Percentiles rank a stretch among this genome's conserved stretches.
Evolutionary conservation across 805 yeast species (phyloP).

Genomic region (Starmerella roubikii): DNA sequence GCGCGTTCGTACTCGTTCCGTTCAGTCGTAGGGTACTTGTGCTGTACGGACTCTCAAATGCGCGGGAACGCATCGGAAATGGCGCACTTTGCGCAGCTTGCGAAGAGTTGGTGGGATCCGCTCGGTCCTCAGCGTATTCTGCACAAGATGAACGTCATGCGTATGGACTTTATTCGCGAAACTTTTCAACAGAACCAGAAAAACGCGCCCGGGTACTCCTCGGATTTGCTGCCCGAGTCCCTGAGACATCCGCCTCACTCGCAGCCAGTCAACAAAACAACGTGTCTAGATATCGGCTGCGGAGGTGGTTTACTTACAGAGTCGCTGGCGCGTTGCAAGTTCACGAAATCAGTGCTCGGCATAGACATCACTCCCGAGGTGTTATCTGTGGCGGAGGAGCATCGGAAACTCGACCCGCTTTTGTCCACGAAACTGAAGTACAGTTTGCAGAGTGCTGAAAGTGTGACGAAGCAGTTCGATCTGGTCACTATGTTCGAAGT

Average conservation of each 20-base stretch:
- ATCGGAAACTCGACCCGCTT: constrained; percentile 51
- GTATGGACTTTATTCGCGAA: constrained; percentile 74
- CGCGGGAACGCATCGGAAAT: constrained; percentile 38
- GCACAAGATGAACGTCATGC: constrained; percentile 81
- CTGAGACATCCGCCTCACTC: constrained; percentile 26
- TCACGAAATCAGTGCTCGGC: constrained; percentile 54
- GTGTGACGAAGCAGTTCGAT: constrained; percentile 40
- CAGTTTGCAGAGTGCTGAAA: constrained; percentile 49
- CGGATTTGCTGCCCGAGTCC: constrained; percentile 47
- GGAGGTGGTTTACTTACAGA: constrained; percentile 96
- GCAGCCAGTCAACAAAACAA: constrained; percentile 32
- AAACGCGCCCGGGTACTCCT: constrained; percentile 52
- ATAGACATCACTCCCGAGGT: constrained; percentile 80
- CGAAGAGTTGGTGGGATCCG: constrained; percentile 97
- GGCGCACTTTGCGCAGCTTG: constrained; percentile 71
- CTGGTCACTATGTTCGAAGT: constrained; percentile 84
- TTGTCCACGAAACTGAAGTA: constrained; percentile 45
- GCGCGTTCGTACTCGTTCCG: too few species aligned
- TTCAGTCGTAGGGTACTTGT: too few species aligned
- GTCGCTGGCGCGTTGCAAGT: constrained; percentile 59
- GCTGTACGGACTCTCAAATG: too few species aligned
- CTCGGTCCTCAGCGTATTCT: constrained; percentile 84
- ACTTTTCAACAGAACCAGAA: constrained; percentile 43
- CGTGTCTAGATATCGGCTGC: constrained; percentile 81
- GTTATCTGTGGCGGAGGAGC: constrained; percentile 61